phyloP scores from a whole-genome alignment of 1,284 basidiomycete species.

The Garcileccinum viscosum region DNA sequence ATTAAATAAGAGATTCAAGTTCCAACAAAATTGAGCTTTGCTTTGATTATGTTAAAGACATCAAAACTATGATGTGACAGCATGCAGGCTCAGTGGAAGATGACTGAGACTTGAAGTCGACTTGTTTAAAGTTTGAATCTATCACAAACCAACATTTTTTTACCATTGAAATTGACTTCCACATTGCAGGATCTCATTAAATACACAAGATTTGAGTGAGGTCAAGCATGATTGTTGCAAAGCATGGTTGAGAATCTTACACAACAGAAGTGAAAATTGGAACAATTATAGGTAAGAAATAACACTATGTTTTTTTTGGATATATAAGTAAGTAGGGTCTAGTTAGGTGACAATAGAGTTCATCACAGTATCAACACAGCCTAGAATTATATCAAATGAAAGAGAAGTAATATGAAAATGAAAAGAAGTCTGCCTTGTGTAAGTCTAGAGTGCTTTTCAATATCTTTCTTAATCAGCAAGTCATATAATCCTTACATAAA shows the following conservation, averaged over 20 bases:
- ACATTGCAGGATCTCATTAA: conserved; percentile 78
- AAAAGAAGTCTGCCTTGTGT: too few relatives aligned
- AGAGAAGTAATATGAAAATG: too few relatives aligned
- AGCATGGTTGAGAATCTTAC: conserved; percentile 87
- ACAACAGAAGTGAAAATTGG: too few relatives aligned
- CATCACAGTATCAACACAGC: too few relatives aligned
- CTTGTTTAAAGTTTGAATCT: conserved; percentile 73
- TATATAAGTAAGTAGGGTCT: too few relatives aligned
- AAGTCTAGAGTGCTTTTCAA: too few relatives aligned
- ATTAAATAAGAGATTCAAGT: conserved; percentile 92
- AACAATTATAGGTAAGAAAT: too few relatives aligned
- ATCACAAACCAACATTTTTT: not conserved
- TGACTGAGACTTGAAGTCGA: conserved; percentile 90
- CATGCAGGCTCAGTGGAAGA: conserved; percentile 86
- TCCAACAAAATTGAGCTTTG: conserved; percentile 79
- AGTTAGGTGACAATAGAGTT: too few relatives aligned
- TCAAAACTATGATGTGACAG: conserved; percentile 97
- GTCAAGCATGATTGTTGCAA: conserved; percentile 89
- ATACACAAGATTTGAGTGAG: conserved; percentile 84
- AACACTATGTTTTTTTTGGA: too few relatives aligned
- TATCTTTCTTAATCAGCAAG: too few relatives aligned
- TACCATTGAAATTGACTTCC: not conserved
- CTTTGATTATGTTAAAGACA: conserved; percentile 98
- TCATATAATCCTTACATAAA: too few relatives aligned
- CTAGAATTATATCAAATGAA: too few relatives aligned